Evolutionary conservation across 176 grass and related monocot genomes (phyloP).

Genomic region (Microstegium vimineum): DNA sequence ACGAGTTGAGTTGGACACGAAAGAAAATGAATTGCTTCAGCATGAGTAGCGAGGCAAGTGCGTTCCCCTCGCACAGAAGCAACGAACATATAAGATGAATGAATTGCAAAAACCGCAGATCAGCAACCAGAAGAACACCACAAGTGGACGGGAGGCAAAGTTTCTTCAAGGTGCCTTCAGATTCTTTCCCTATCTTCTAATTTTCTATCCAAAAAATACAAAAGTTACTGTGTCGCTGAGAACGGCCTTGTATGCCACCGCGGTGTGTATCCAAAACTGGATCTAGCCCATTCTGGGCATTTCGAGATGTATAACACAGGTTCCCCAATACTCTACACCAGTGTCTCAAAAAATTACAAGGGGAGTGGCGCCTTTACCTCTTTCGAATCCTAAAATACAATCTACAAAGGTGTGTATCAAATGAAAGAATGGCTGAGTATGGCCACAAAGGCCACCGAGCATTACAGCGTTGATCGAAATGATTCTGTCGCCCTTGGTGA

Average conservation of each 20-base stretch:
- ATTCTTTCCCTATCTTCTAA: conserved; percentile 10
- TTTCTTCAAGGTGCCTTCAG: not conserved
- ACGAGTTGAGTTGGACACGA: not conserved
- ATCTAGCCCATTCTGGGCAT: conserved; percentile 35
- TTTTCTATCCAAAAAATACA: conserved; percentile 28
- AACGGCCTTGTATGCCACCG: not conserved
- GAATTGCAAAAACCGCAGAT: not conserved
- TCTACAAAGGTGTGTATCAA: conserved; percentile 43
- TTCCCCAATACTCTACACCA: conserved; percentile 36
- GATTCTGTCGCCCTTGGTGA: conserved; percentile 59
- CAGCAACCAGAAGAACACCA: not conserved
- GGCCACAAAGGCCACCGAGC: not conserved
- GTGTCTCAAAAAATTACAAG: conserved; percentile 50
- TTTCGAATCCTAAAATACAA: conserved; percentile 47
- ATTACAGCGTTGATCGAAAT: conserved; percentile 37
- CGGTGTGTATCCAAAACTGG: conserved; percentile 18
- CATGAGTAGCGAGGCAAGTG: not conserved
- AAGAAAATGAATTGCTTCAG: conserved; percentile 48
- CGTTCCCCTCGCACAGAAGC: not conserved
- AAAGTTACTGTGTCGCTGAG: not conserved
- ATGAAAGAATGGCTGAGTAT: conserved; percentile 41
- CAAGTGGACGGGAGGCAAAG: not conserved
- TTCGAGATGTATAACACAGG: conserved; percentile 36
- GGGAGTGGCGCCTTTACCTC: conserved; percentile 30
- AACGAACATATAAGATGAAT: conserved; percentile 12